These are phyloP conservation scores for Clavulina sp. DNA, from an alignment of 768 basidiomycete species.

Conservation along the genomic window DNA sequence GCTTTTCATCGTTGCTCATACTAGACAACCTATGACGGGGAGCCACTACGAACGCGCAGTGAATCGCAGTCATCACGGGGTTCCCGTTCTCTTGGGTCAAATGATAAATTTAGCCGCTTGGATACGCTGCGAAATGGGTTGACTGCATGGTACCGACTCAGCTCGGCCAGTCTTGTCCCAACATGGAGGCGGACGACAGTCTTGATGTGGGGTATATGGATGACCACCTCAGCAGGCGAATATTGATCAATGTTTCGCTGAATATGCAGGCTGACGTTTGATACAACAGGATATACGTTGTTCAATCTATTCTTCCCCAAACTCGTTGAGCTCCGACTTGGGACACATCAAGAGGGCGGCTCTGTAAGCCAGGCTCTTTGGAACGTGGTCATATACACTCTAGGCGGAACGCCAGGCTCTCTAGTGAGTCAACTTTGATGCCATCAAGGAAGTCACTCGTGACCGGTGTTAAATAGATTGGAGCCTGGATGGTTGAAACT, in stretches of 20 bases:
- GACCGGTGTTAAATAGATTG: slow-evolving; percentile 33
- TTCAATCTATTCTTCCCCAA: slow-evolving; percentile 88
- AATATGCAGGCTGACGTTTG: not conserved
- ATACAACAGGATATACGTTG: slow-evolving; percentile 56
- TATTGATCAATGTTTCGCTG: not conserved
- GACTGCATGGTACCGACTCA: too few relatives aligned
- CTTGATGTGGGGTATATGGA: slow-evolving; percentile 68
- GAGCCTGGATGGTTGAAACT: slow-evolving; percentile 65
- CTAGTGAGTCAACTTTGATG: slow-evolving; percentile 32
- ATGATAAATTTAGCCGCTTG: too few relatives aligned
- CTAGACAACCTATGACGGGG: not conserved
- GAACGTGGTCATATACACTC: slow-evolving; percentile 74
- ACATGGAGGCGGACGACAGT: slow-evolving; percentile 65
- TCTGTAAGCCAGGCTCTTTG: slow-evolving; percentile 44
- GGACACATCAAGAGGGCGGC: slow-evolving; percentile 17
- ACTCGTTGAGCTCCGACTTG: slow-evolving; percentile 44
- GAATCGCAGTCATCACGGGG: too few relatives aligned
- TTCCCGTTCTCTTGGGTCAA: too few relatives aligned
- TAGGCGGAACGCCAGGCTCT: slow-evolving; percentile 73
- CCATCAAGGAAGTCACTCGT: not conserved
- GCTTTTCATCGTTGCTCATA: not conserved
- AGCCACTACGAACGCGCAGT: too few relatives aligned
- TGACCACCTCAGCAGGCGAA: slow-evolving; percentile 57
- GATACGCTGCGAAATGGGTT: too few relatives aligned
- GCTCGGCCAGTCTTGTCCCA: slow-evolving; percentile 47